Conservation (phyloP, 768 basidiomycete species). For the Mycena latifolia region DNA sequence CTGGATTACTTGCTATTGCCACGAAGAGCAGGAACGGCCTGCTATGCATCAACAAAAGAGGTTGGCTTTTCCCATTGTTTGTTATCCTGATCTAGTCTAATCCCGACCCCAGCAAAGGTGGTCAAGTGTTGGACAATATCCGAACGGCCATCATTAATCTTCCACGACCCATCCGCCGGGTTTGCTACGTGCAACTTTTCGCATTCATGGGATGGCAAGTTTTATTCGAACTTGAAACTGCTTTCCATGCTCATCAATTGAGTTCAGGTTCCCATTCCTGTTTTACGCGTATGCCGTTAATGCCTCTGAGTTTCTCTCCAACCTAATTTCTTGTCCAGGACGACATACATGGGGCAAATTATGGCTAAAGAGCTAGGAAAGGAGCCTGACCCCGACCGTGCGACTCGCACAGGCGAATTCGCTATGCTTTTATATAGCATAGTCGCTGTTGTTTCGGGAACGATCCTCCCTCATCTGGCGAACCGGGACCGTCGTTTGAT, state of each 20-base stretch:
- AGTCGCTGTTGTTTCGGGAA: conserved; percentile 92
- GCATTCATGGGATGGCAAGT: conserved; percentile 96
- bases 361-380: conserved; percentile 84
- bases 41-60: conserved; percentile 55
- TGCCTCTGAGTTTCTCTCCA: neutral
- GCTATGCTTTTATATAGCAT: conserved; percentile 94
- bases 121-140: conserved; percentile 87
- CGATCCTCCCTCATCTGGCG: conserved; percentile 83
- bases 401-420: conserved; percentile 87
- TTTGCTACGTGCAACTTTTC: conserved; percentile 94
- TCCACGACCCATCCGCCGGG: conserved; percentile 86
- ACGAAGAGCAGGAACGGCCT: conserved; percentile 82
- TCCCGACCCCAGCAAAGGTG: conserved; percentile 58
- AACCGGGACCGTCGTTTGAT: conserved; percentile 86
- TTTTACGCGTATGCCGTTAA: conserved; percentile 78
- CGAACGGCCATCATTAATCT: conserved; percentile 77
- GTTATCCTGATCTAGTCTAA: neutral
- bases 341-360: conserved; percentile 94
- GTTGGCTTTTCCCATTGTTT: conserved; percentile 41
- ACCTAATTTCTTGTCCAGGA: conserved; percentile 56
- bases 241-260: conserved; percentile 15
- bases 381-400: conserved; percentile 87
- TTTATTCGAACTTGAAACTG: neutral
- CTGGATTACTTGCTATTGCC: conserved; percentile 88
- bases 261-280: conserved; percentile 89